Percentiles rank a stretch among this genome's conserved stretches.
Conservation (phyloP, 306 rosid genomes). For the Crataegus laevigata region DNA sequence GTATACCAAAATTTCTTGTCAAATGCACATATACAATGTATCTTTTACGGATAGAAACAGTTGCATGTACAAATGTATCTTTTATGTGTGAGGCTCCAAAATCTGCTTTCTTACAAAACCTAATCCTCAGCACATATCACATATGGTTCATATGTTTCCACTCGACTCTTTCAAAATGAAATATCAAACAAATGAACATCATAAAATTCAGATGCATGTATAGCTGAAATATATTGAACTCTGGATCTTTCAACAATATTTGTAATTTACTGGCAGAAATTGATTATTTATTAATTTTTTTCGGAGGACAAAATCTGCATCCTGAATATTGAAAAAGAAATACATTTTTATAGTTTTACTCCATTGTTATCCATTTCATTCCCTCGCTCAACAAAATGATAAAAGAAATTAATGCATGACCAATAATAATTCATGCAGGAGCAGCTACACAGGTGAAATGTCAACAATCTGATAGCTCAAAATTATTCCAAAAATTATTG, state of each 20-base stretch:
- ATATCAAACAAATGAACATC: neutral
- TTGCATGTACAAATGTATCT: neutral
- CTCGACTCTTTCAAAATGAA: no score
- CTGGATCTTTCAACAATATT: no score
- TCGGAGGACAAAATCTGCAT: neutral
- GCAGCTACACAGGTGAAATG: neutral
- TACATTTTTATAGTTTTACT: neutral
- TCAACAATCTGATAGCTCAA: neutral
- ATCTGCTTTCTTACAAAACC: no score
- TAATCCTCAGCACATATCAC: no score
- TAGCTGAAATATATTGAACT: no score
- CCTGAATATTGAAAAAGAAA: neutral
- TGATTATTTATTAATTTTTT: neutral
- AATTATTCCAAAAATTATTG: neutral
- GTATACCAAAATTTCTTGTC: neutral
- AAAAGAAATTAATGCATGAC: neutral
- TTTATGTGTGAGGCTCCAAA: no score
- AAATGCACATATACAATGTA: neutral
- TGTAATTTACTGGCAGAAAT: no score
- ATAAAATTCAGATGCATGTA: neutral
- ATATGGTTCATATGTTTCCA: no score
- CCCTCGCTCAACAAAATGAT: neutral
- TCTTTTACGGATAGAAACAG: no score
- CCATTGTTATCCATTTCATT: neutral
- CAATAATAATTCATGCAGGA: neutral